phyloP scores from a whole-genome alignment of 768 basidiomycete genomes.

The Gloeopeniophorella convolvens region DNA sequence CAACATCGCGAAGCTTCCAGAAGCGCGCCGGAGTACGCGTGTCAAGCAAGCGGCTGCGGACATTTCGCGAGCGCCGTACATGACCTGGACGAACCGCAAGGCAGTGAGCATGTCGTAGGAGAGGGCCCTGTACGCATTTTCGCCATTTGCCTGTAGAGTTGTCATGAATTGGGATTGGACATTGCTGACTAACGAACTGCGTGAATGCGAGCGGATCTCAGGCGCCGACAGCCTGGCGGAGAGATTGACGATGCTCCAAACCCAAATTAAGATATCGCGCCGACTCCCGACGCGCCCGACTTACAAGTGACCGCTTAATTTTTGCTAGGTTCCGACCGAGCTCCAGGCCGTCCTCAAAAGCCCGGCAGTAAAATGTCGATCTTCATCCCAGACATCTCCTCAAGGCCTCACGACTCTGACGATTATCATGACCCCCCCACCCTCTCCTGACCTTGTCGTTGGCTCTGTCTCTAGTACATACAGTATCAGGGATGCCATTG shows the following conservation, averaged over 20 bases:
- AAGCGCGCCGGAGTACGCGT: constrained; percentile 74
- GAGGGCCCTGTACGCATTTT: constrained; percentile 5
- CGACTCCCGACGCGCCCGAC: neutral
- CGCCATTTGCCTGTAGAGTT: constrained; percentile 1
- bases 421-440: constrained; percentile 5
- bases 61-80: constrained; percentile 73
- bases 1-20: constrained; percentile 62
- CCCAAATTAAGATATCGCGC: too few species aligned
- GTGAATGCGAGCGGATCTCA: neutral
- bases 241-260: too few species aligned
- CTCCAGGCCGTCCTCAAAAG: neutral
- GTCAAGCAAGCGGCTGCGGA: constrained; percentile 52
- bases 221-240: too few species aligned
- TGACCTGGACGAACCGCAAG: constrained; percentile 82
- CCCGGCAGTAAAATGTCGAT: neutral
- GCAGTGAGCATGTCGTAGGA: constrained; percentile 39
- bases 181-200: constrained; percentile 13
- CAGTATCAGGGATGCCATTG: constrained; percentile 18
- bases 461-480: constrained; percentile 15
- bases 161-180: too few species aligned
- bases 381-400: neutral
- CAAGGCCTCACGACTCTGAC: constrained; percentile 1
- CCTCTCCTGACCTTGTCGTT: neutral
- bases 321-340: constrained; percentile 12
- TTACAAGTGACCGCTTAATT: constrained; percentile 6